phyloP scores from a whole-genome alignment of 2,329 filamentous ascomycete genomes.

The Alternaria brassicae region DNA sequence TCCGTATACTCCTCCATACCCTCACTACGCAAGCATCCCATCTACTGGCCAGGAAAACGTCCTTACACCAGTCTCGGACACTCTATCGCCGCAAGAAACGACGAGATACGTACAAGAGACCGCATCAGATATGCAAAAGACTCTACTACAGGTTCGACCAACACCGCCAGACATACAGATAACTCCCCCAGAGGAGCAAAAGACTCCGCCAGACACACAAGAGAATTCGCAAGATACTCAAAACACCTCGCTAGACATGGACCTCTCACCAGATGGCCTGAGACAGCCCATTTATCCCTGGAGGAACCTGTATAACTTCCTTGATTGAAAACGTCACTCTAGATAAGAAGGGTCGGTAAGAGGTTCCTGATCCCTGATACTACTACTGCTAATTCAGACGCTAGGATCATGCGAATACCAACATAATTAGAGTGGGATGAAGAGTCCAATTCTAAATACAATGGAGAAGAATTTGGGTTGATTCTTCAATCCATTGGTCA shows the following conservation, averaged over 20 bases:
- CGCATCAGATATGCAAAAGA: not conserved
- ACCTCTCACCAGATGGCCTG: not conserved
- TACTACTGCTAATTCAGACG: too few relatives aligned
- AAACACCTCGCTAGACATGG: not conserved
- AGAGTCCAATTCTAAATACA: too few relatives aligned
- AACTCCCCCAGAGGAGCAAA: not conserved
- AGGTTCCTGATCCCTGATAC: not conserved
- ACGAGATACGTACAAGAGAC: not conserved
- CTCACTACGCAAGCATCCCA: not conserved
- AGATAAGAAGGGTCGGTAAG: not conserved
- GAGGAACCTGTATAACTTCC: not conserved
- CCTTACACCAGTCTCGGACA: not conserved
- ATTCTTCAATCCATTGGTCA: not conserved
- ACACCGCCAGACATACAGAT: not conserved
- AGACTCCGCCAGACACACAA: not conserved
- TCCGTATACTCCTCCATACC: too few relatives aligned
- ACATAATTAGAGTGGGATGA: too few relatives aligned
- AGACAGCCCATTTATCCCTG: not conserved
- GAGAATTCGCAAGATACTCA: not conserved
- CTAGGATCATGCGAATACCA: too few relatives aligned
- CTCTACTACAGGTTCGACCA: not conserved
- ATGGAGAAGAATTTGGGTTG: not conserved
- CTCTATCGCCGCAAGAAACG: not conserved
- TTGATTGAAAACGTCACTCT: not conserved
- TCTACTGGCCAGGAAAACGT: not conserved